These are phyloP conservation scores for Pholiota adiposa DNA, from an alignment of 1,284 basidiomycete species.

Conservation along the genomic window DNA sequence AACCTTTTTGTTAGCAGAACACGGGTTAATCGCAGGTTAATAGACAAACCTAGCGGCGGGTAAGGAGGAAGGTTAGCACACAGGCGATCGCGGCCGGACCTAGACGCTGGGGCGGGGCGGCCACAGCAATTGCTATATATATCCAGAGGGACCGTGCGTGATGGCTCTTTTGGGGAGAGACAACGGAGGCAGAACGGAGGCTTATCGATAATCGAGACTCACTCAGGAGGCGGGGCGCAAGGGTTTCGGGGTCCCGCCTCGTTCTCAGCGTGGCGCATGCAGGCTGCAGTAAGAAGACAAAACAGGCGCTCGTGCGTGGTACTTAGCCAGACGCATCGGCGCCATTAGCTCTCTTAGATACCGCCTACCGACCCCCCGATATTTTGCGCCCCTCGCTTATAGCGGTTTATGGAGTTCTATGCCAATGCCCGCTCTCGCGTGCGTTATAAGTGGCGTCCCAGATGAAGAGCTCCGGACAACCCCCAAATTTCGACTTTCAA, in stretches of 20 bases:
- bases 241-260: background rate
- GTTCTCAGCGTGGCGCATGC: background rate
- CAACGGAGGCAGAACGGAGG: conserved; percentile 1
- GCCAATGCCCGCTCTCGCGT: too few relatives aligned
- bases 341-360: too few relatives aligned
- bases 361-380: too few relatives aligned
- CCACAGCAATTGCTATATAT: background rate
- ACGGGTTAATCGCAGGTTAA: background rate
- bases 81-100: background rate
- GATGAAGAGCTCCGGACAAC: too few relatives aligned
- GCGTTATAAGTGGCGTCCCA: too few relatives aligned
- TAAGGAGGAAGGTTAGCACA: background rate
- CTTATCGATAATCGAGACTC: background rate
- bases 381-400: too few relatives aligned
- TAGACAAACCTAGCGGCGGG: background rate
- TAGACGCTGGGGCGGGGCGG: background rate
- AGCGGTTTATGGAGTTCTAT: too few relatives aligned
- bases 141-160: background rate
- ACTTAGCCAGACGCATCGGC: too few relatives aligned
- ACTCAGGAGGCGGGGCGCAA: background rate
- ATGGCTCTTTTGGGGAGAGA: background rate
- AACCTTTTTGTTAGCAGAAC: background rate
- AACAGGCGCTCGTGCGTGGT: background rate
- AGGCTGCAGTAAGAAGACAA: background rate
- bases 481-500: too few relatives aligned